A percentile compares a stretch with the other conserved stretches of the same genome.
These are phyloP conservation scores for Pythium biforme DNA, from an alignment of 352 stramenopile species.

Conservation along the genomic window DNA sequence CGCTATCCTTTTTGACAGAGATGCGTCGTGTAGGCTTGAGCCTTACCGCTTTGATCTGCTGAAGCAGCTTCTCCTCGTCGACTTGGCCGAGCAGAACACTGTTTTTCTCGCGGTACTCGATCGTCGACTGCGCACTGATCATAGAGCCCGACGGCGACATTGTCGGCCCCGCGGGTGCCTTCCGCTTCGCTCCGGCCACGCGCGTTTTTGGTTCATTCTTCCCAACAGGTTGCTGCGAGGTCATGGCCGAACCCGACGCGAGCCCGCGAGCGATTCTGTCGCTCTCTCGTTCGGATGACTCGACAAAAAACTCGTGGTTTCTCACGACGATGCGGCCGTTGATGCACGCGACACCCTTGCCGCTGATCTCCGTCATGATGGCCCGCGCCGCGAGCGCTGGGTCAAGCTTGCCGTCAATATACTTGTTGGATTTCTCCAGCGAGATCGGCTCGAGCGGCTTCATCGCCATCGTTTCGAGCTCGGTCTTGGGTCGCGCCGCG, in stretches of 20 bases:
- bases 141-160: conserved; percentile 11
- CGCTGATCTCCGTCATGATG: conserved; percentile 68
- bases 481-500: conserved; percentile 60
- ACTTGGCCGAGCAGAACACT: conserved; percentile 65
- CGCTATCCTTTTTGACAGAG: neutral
- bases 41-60: conserved; percentile 72
- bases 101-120: conserved; percentile 64
- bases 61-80: conserved; percentile 75
- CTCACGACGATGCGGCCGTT: conserved; percentile 58
- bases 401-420: conserved; percentile 80
- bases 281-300: conserved; percentile 16
- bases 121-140: conserved; percentile 29
- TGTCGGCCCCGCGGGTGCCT: conserved; percentile 8
- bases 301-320: conserved; percentile 61
- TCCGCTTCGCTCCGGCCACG: conserved; percentile 21
- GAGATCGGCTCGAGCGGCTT: conserved; percentile 66
- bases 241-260: neutral
- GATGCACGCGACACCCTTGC: conserved; percentile 60
- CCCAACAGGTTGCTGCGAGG: neutral
- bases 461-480: conserved; percentile 70
- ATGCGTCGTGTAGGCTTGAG: neutral
- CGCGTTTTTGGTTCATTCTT: conserved; percentile 19
- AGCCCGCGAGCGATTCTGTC: neutral
- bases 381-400: conserved; percentile 56
- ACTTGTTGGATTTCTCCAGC: conserved; percentile 76